Conservation (phyloP, 768 basidiomycete species). For the Boletus tylopilopsis region DNA sequence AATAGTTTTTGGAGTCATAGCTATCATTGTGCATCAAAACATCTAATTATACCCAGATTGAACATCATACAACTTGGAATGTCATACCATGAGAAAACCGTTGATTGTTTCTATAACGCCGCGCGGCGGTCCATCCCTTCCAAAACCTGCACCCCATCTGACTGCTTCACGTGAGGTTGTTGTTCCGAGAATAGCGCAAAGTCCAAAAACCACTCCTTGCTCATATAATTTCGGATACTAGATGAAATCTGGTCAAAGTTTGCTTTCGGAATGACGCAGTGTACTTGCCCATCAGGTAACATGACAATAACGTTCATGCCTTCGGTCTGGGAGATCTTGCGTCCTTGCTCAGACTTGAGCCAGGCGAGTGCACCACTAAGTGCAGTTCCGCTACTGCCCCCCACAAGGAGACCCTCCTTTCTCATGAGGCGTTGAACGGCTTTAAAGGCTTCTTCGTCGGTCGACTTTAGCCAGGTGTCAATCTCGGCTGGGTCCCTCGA, state of each 20-base stretch:
- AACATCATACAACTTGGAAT: too few species aligned
- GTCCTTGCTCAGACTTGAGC: slow-evolving; percentile 69
- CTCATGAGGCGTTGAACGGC: slow-evolving; percentile 76
- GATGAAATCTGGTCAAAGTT: not conserved
- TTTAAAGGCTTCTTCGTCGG: slow-evolving; percentile 75
- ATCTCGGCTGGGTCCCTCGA: slow-evolving; percentile 57
- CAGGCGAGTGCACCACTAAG: slow-evolving; percentile 75
- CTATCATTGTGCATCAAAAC: not conserved
- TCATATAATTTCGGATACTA: slow-evolving; percentile 92
- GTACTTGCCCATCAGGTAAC: slow-evolving; percentile 80
- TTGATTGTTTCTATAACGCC: slow-evolving; percentile 2
- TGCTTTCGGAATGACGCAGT: not conserved
- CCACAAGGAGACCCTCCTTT: slow-evolving; percentile 84
- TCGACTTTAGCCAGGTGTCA: slow-evolving; percentile 82
- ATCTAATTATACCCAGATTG: not conserved
- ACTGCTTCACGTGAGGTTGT: slow-evolving; percentile 37
- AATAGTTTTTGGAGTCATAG: not conserved
- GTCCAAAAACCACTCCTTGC: slow-evolving; percentile 86
- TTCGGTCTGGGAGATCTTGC: slow-evolving; percentile 53
- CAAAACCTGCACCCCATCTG: not conserved
- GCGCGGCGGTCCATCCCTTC: slow-evolving; percentile 5
- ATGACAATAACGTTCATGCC: slow-evolving; percentile 88
- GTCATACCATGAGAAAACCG: too few species aligned
- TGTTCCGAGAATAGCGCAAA: slow-evolving; percentile 56
- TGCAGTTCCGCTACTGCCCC: slow-evolving; percentile 89